phyloP scores from a whole-genome alignment of 371 early-diverging fungal genomes.

The Apophysomyces ossiformis region DNA sequence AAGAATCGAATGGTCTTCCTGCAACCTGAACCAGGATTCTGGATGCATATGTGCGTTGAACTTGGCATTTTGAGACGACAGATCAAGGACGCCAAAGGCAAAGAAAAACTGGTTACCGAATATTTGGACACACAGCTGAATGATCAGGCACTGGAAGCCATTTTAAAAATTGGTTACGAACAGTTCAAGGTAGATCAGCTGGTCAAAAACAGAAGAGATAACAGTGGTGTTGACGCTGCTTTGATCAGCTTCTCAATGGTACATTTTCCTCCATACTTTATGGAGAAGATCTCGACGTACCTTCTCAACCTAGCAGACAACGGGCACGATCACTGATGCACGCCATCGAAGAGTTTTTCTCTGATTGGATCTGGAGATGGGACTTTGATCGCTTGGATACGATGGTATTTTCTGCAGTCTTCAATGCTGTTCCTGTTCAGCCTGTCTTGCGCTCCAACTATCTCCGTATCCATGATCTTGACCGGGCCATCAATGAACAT shows the following conservation, averaged over 20 bases:
- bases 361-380: slow-evolving; percentile 70
- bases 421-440: slow-evolving; percentile 50
- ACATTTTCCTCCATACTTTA: slow-evolving; percentile 44
- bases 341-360: slow-evolving; percentile 65
- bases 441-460: slow-evolving; percentile 40
- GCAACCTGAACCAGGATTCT: slow-evolving; percentile 76
- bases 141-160: slow-evolving; percentile 57
- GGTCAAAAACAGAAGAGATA: slow-evolving; percentile 23
- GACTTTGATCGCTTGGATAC: slow-evolving; percentile 61
- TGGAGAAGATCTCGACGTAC: slow-evolving; percentile 8
- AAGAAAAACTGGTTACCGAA: slow-evolving; percentile 59
- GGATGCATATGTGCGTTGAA: slow-evolving; percentile 77
- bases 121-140: slow-evolving; percentile 65
- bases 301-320: slow-evolving; percentile 25
- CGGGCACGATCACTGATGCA: slow-evolving; percentile 49
- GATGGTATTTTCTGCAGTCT: slow-evolving; percentile 42
- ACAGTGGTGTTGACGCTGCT: background rate
- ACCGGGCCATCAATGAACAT: slow-evolving; percentile 21
- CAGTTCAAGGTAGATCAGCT: slow-evolving; percentile 58
- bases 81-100: slow-evolving; percentile 61
- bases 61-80: slow-evolving; percentile 56
- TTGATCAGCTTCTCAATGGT: slow-evolving; percentile 44
- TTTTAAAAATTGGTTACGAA: slow-evolving; percentile 63
- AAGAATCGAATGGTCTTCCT: slow-evolving; percentile 71
- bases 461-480: slow-evolving; percentile 33